A percentile compares a stretch with the other conserved stretches of the same genome.
Conservation (phyloP, 345 rosid species). For the Durio zibethinus region DNA sequence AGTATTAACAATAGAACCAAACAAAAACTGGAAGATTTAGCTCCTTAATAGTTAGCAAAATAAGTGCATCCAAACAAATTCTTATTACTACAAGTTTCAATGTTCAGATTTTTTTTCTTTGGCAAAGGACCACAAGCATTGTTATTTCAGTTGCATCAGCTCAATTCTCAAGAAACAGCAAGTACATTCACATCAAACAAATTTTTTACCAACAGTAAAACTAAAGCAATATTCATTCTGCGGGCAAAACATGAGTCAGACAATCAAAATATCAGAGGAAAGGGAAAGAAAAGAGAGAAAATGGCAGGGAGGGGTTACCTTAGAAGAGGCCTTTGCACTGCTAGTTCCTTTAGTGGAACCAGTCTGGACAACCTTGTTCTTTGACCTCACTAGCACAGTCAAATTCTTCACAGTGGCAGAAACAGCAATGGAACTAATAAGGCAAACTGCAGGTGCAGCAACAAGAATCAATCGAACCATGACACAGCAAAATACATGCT, state of each 20-base stretch:
- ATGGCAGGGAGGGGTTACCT: constrained; percentile 46
- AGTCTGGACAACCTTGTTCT: constrained; percentile 57
- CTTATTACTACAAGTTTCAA: neutral
- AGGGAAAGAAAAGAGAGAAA: neutral
- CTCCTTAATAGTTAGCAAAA: neutral
- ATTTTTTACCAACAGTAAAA: neutral
- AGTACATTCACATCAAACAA: neutral
- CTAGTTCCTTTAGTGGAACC: constrained; percentile 67
- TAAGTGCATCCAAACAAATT: neutral
- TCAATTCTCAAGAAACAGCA: neutral
- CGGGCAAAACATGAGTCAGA: neutral
- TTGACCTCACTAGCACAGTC: constrained; percentile 63
- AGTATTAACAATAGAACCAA: neutral
- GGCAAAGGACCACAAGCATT: neutral
- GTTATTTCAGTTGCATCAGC: neutral
- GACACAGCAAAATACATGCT: constrained; percentile 99
- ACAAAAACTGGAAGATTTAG: neutral
- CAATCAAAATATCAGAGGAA: neutral
- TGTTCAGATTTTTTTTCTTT: neutral
- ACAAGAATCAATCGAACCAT: constrained; percentile 98
- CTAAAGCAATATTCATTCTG: neutral
- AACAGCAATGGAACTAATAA: constrained; percentile 95
- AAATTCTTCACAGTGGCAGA: constrained; percentile 90
- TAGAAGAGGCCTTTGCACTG: constrained; percentile 73
- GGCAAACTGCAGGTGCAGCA: constrained; percentile 95